Base-by-base conservation (phyloP, 805 yeast species). In the Kodamaea restingae region DNA sequence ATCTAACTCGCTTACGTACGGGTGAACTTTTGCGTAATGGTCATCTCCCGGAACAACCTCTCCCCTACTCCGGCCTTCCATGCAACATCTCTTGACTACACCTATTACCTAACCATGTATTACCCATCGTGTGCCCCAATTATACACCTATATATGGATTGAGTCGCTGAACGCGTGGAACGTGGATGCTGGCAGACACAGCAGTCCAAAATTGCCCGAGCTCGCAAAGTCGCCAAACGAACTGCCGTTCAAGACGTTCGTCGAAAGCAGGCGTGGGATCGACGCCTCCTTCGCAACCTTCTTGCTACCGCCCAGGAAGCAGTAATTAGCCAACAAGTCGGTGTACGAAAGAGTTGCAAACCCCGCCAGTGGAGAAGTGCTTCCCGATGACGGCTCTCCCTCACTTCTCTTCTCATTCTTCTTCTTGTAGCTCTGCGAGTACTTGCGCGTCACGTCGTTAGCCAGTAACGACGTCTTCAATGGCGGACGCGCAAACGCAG, bases 101-200 rank as follows among this genome's bases (percentile, higher is more conserved):
- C 22, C 22, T 8, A 5, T 20, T 6, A 8, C 22, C 22, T 20
- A 20, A 20, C 22, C 22, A 20, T 20, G 22, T 20, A 20, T 20
- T 20, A 20, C 22, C 22, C 22, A n/a, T n/a, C n/a, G n/a, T 20
- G 22, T 20, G 22, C 22, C 8, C 11, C 27, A 7, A 9, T 25
- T n/a, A n/a, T 21, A 18, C 26, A 22, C 39, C 42, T 49, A 60
- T 36, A 55, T 59, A 43, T 58, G 58, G 39, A 61, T 56, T 32
- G 63, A 51, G 44, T 61, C 65, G 39, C 65, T 54, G 32, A 58
- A 54, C 14, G 65, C 52, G 36, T 61, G 66, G 45, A 64, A 58
- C 4, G 64, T 51, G 18, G 63, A 58, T 9, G 65, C 63, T 4
- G 64, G 52, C 5, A 67, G 57, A 27, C 45, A 43, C 40, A 31